Conservation (phyloP, 148 eudicot species). For the Amaranthus cruentus region DNA sequence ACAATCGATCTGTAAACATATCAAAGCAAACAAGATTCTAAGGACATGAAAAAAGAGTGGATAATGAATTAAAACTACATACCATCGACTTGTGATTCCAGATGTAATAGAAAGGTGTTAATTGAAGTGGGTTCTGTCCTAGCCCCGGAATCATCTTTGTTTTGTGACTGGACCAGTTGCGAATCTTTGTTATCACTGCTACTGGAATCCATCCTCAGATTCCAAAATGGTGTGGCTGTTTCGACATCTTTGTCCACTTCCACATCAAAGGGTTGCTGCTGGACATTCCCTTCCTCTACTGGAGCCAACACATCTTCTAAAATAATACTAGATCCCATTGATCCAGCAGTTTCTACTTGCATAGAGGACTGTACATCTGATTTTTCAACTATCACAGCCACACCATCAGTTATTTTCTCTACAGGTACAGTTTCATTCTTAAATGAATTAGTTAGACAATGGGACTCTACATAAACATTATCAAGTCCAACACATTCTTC, state of each 20-base stretch:
- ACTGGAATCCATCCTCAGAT: not conserved
- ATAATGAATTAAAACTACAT: not conserved
- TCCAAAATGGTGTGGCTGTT: too few species aligned
- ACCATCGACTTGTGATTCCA: constrained; percentile 2
- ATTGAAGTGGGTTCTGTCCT: not conserved
- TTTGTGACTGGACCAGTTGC: not conserved
- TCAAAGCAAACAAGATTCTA: too few species aligned
- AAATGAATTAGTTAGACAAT: not conserved
- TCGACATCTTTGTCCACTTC: not conserved
- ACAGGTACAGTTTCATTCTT: not conserved
- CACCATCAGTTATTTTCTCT: not conserved
- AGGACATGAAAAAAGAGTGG: not conserved
- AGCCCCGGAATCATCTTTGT: not conserved
- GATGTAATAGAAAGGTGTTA: not conserved
- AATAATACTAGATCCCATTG: not conserved
- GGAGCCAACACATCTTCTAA: not conserved
- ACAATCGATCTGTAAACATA: too few species aligned
- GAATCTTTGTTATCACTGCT: not conserved
- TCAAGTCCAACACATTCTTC: not conserved
- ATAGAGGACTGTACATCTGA: not conserved
- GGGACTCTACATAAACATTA: not conserved
- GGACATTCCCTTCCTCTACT: constrained; percentile 4
- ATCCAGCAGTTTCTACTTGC: not conserved
- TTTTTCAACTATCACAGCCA: not conserved
- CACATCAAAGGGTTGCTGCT: not conserved